Evolutionary conservation across 164 flowering plant species (phyloP).

Genomic region (Annona squamosa): DNA sequence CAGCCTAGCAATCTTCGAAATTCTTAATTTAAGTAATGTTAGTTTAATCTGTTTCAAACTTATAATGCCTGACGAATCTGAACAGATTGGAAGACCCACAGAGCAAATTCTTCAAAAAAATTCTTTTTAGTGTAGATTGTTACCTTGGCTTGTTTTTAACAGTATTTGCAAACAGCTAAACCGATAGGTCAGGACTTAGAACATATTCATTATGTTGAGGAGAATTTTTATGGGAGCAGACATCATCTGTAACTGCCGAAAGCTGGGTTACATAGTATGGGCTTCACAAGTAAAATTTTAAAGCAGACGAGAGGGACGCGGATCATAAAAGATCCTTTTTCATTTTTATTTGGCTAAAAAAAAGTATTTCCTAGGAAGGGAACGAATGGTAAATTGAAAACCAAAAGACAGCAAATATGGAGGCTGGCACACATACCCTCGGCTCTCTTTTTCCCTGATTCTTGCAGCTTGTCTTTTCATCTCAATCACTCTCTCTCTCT

Average conservation of each 20-base stretch:
- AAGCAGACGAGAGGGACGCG: not conserved
- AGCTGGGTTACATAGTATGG: not conserved
- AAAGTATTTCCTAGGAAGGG: not conserved
- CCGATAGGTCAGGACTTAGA: not conserved
- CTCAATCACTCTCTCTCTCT: too few species aligned
- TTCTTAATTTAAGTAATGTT: not conserved
- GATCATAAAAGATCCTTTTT: not conserved
- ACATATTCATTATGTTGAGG: not conserved
- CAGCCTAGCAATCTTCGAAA: not conserved
- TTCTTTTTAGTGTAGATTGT: not conserved
- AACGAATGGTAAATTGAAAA: not conserved
- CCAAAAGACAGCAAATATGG: not conserved
- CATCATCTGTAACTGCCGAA: not conserved
- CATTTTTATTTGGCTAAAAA: not conserved
- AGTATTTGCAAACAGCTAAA: not conserved
- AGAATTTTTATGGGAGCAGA: not conserved
- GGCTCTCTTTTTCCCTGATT: constrained; percentile 5
- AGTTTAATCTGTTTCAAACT: too few species aligned
- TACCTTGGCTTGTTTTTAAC: not conserved
- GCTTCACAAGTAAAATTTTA: not conserved
- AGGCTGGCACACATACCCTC: constrained; percentile 5
- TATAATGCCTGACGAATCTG: too few species aligned
- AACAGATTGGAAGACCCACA: too few species aligned
- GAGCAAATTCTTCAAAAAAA: too few species aligned
- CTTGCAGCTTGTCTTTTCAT: too few species aligned